These are phyloP conservation scores for Candida gigantensis DNA, from an alignment of 1,139 yeast genomes.

Conservation along the genomic window DNA sequence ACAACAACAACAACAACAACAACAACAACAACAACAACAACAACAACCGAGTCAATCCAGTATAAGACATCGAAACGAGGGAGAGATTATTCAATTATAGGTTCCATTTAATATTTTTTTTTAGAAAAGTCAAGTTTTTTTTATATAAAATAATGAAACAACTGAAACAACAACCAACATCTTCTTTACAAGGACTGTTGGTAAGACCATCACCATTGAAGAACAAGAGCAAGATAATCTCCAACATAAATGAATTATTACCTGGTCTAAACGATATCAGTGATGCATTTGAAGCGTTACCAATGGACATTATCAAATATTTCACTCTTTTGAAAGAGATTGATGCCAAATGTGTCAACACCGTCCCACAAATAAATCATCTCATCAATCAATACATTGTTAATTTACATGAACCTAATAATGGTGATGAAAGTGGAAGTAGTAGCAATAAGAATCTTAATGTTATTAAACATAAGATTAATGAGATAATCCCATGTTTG, in stretches of 20 bases:
- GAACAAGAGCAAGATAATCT: conserved; percentile 20
- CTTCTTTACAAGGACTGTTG: too few species aligned
- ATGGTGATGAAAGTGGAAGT: not conserved
- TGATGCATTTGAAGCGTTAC: conserved; percentile 91
- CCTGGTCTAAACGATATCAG: conserved; percentile 92
- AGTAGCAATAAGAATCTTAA: conserved; percentile 10
- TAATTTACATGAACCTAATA: conserved; percentile 31
- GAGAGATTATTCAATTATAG: too few species aligned
- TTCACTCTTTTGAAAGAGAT: conserved; percentile 88
- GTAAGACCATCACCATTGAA: not conserved
- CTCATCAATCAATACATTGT: conserved; percentile 59
- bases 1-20: not conserved
- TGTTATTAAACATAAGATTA: conserved; percentile 48
- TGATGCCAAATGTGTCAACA: conserved; percentile 86
- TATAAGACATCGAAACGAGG: too few species aligned
- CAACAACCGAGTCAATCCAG: not conserved
- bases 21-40: not conserved
- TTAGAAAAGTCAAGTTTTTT: too few species aligned
- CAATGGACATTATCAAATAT: conserved; percentile 78
- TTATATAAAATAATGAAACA: too few species aligned
- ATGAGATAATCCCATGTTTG: conserved; percentile 84
- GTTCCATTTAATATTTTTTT: too few species aligned
- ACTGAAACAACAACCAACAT: too few species aligned
- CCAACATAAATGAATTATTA: conserved; percentile 48
- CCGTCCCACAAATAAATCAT: conserved; percentile 66